Evolutionary conservation across 1,284 basidiomycete species (phyloP).

Genomic region (Ganoderma sp.): DNA sequence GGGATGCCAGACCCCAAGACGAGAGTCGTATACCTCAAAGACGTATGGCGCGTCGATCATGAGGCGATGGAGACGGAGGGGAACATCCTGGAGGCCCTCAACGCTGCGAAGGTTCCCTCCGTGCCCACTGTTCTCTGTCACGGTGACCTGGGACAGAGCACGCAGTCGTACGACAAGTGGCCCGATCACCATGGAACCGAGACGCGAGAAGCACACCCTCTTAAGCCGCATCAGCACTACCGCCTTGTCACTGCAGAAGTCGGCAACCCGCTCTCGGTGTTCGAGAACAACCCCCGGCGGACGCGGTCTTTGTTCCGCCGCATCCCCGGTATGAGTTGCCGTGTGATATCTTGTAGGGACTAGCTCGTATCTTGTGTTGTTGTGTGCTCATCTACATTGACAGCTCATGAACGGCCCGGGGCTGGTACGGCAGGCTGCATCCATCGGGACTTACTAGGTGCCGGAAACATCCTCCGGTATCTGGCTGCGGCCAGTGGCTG

Average conservation of each 20-base stretch:
- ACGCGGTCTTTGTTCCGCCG: conserved; percentile 3
- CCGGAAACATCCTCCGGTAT: conserved; percentile 21
- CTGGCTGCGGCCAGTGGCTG: not conserved
- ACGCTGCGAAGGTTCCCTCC: conserved; percentile 23
- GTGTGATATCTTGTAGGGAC: too few species aligned
- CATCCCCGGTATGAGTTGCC: conserved; percentile 1
- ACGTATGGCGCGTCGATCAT: conserved; percentile 22
- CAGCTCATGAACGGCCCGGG: conserved; percentile 6
- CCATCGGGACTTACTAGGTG: conserved; percentile 23
- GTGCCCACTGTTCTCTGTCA: conserved; percentile 27
- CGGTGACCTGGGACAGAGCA: conserved; percentile 23
- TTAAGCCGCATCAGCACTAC: conserved; percentile 25
- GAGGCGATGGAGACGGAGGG: conserved; percentile 18
- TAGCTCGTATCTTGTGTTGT: too few species aligned
- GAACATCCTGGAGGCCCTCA: conserved; percentile 19
- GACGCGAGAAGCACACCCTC: conserved; percentile 6
- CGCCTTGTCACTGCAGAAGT: conserved; percentile 23
- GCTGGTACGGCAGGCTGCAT: conserved; percentile 13
- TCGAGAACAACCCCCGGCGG: conserved; percentile 1
- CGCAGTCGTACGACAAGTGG: not conserved
- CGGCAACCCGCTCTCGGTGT: conserved; percentile 17
- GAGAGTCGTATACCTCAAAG: conserved; percentile 21
- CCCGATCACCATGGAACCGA: not conserved
- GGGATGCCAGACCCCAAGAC: not conserved
- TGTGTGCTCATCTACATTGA: not conserved